phyloP scores from a whole-genome alignment of 1,284 basidiomycete species.

The Ustilago shanxiensis region DNA sequence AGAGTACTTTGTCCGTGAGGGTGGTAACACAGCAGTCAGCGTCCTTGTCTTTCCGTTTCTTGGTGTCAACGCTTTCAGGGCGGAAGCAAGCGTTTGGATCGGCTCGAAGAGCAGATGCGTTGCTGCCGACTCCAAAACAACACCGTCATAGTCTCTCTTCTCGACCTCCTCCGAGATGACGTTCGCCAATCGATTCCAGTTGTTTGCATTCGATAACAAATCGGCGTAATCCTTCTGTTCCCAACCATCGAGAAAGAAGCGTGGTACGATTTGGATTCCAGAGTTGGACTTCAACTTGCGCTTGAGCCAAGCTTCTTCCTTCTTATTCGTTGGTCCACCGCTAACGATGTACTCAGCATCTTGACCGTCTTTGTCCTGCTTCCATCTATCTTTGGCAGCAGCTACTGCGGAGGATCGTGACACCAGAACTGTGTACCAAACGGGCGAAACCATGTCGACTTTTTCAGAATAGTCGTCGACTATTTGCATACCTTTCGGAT shows the following conservation, averaged over 20 bases:
- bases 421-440: slow-evolving; percentile 57
- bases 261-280: slow-evolving; percentile 30
- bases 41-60: background rate
- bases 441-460: slow-evolving; percentile 51
- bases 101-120: slow-evolving; percentile 50
- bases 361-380: background rate
- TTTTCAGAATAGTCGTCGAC: slow-evolving; percentile 35
- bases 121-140: slow-evolving; percentile 46
- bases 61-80: slow-evolving; percentile 1
- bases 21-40: slow-evolving; percentile 44
- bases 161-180: slow-evolving; percentile 29
- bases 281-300: background rate
- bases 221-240: slow-evolving; percentile 40
- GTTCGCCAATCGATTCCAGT: slow-evolving; percentile 26
- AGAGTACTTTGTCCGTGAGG: slow-evolving; percentile 30
- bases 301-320: slow-evolving; percentile 35
- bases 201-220: slow-evolving; percentile 25
- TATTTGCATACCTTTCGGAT: slow-evolving; percentile 27
- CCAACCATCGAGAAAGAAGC: slow-evolving; percentile 54
- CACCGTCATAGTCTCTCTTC: slow-evolving; percentile 28
- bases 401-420: background rate
- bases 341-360: slow-evolving; percentile 37
- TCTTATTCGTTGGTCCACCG: slow-evolving; percentile 31
- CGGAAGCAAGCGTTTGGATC: slow-evolving; percentile 14
- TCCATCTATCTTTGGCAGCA: background rate